These are phyloP conservation scores for Sporobolomyces roseus DNA, from an alignment of 768 basidiomycete genomes.

Conservation along the genomic window DNA sequence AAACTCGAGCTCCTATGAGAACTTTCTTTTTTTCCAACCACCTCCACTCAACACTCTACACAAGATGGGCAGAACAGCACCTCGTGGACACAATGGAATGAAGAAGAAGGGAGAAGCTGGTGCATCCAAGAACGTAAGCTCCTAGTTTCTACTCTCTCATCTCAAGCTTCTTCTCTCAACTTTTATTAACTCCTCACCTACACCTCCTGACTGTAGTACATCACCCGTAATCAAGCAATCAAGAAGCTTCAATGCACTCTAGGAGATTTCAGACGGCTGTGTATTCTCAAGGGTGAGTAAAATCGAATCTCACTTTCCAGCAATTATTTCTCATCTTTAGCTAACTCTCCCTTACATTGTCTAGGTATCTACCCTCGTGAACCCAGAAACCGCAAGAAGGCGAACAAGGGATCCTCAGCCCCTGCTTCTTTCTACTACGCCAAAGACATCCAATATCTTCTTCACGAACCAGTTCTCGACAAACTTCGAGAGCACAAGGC, in stretches of 20 bases:
- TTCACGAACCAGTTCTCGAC: constrained; percentile 86
- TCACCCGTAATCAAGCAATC: constrained; percentile 83
- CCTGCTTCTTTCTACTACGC: constrained; percentile 97
- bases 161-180: constrained; percentile 5
- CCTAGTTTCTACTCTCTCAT: background rate
- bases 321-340: background rate
- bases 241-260: constrained; percentile 96
- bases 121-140: constrained; percentile 70
- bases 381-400: constrained; percentile 81
- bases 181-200: background rate
- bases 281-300: constrained; percentile 85
- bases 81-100: constrained; percentile 34
- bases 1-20: background rate
- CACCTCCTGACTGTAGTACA: constrained; percentile 46
- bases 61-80: constrained; percentile 29
- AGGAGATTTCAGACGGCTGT: constrained; percentile 90
- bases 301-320: constrained; percentile 3
- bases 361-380: constrained; percentile 96
- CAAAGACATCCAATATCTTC: constrained; percentile 97
- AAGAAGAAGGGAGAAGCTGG: constrained; percentile 76
- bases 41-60: no score
- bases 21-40: background rate
- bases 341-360: constrained; percentile 17
- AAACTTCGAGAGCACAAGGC: constrained; percentile 96
- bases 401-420: constrained; percentile 95